Evolutionary conservation across 768 basidiomycete genomes (phyloP).

Genomic region (Boletus sp.): DNA sequence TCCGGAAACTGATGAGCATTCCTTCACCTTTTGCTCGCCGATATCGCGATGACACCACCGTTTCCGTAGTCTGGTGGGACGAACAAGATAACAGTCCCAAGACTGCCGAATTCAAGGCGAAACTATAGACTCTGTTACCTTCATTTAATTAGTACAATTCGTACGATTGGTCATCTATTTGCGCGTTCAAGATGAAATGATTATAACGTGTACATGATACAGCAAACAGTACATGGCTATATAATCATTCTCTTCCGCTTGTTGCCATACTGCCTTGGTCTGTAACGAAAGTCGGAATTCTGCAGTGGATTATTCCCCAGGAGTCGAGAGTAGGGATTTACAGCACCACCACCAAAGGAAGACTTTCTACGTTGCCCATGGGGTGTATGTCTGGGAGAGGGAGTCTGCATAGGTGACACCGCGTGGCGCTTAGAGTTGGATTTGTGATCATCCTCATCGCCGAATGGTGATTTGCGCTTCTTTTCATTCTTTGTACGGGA

Average conservation of each 20-base stretch:
- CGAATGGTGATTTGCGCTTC: slow-evolving; percentile 41
- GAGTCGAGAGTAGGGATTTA: slow-evolving; percentile 36
- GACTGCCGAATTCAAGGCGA: slow-evolving; percentile 41
- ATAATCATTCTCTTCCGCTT: slow-evolving; percentile 36
- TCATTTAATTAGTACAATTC: not conserved
- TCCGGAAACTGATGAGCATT: slow-evolving; percentile 71
- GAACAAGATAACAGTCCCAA: slow-evolving; percentile 45
- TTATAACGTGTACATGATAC: slow-evolving; percentile 6
- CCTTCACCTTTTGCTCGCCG: slow-evolving; percentile 76
- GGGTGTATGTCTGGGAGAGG: slow-evolving; percentile 22
- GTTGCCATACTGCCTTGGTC: slow-evolving; percentile 29
- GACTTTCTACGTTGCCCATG: slow-evolving; percentile 26
- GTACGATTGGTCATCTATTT: not conserved
- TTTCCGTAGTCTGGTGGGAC: slow-evolving; percentile 84
- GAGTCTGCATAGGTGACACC: slow-evolving; percentile 19
- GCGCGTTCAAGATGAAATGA: not conserved
- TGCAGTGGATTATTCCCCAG: slow-evolving; percentile 35
- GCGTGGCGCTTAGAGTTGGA: slow-evolving; percentile 19
- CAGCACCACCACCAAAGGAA: slow-evolving; percentile 29
- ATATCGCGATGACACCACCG: slow-evolving; percentile 82
- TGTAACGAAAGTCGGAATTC: slow-evolving; percentile 22
- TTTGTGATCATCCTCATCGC: slow-evolving; percentile 28
- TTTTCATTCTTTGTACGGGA: slow-evolving; percentile 24
- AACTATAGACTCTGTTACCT: slow-evolving; percentile 38
- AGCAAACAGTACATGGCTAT: slow-evolving; percentile 25